Conservation (phyloP, 495 filamentous ascomycete species). For the Aspergillus heteromorphus region DNA sequence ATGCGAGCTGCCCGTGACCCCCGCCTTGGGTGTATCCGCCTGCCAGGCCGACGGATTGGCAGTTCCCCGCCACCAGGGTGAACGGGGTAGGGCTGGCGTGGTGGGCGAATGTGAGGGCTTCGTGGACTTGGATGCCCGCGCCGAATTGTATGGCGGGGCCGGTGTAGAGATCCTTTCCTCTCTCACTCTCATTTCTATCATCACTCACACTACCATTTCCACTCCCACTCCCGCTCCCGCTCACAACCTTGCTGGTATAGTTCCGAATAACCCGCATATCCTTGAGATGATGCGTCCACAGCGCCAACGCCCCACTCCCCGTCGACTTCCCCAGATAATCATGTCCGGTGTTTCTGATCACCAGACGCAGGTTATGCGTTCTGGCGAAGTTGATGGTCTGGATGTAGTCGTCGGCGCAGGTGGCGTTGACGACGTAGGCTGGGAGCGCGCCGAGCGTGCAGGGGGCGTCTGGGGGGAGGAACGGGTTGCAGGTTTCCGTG, state of each 20-base stretch:
- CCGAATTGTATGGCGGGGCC: slow-evolving; percentile 49
- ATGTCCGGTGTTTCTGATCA: slow-evolving; percentile 58
- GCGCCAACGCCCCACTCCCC: slow-evolving; percentile 42
- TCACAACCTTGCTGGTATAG: no score
- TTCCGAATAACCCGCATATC: slow-evolving; percentile 21
- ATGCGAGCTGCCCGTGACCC: slow-evolving; percentile 50
- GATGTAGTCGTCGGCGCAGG: slow-evolving; percentile 6
- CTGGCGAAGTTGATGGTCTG: slow-evolving; percentile 41
- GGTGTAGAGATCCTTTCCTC: no score
- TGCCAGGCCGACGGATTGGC: slow-evolving; percentile 20
- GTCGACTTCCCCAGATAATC: slow-evolving; percentile 50
- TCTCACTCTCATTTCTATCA: no score
- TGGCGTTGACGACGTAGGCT: slow-evolving; percentile 38
- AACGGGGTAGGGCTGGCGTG: background rate
- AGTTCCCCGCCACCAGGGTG: slow-evolving; percentile 15
- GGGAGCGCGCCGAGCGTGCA: slow-evolving; percentile 50
- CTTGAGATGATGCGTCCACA: slow-evolving; percentile 54
- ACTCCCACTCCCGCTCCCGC: no score
- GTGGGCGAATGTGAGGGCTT: slow-evolving; percentile 37
- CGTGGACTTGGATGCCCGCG: slow-evolving; percentile 45
- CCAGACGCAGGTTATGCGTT: slow-evolving; percentile 51
- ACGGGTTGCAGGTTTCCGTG: slow-evolving; percentile 49
- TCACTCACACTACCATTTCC: no score
- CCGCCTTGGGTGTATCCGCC: slow-evolving; percentile 56
- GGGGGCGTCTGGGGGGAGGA: slow-evolving; percentile 25